Base-by-base conservation (phyloP, 1,284 basidiomycete genomes). In the Microbotryomycetes sp. region DNA sequence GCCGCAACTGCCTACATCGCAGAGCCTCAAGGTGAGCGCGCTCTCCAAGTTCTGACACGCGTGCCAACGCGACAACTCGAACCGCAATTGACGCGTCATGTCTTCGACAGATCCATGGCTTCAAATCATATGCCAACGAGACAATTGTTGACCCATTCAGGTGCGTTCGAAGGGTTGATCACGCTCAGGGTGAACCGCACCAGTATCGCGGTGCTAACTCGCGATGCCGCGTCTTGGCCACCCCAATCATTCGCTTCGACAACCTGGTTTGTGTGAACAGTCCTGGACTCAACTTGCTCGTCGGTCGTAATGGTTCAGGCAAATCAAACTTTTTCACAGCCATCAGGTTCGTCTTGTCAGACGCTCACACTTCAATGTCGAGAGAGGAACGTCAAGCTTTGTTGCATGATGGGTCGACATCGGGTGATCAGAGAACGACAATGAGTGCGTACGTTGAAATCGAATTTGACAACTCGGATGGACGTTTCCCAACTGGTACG, bases 341-440 rank as follows among this genome's bases (percentile, higher is more conserved):
- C 6, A 58, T 97, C 73, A 88, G 94, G 9, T 98, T 98, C 73
- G 94, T 98, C 3, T 82, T 98, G 6, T 93, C 92, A 6, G 96
- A 98, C 79, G 92, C 93, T 28, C 97, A 98, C 74, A 93, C 91
- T 0, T 93, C 90, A 45, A 89, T 98, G 86, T 86, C 87, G 12
- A 83, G 90, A 52, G 92, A 97, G 74, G 94, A 97, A 77, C 84
- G 94, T 19, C 89, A 92, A 73, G 83, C 89, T 0, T 82, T 98
- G 6, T 79, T 98, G 5, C 94, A 97, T 72, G 94, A 97, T 77
- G 93, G 93, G 48, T 85, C 91, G 3, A 88, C 87, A 29, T 86
- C 87, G 23, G 56, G 56, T 16, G 62, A 48, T 2, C 60, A 60
- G 5, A 85, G 88, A 0, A 88, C 89, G 1, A 97, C 94, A 0